These are phyloP conservation scores for Candida ficus DNA, from an alignment of 805 yeast species.

Conservation along the genomic window DNA sequence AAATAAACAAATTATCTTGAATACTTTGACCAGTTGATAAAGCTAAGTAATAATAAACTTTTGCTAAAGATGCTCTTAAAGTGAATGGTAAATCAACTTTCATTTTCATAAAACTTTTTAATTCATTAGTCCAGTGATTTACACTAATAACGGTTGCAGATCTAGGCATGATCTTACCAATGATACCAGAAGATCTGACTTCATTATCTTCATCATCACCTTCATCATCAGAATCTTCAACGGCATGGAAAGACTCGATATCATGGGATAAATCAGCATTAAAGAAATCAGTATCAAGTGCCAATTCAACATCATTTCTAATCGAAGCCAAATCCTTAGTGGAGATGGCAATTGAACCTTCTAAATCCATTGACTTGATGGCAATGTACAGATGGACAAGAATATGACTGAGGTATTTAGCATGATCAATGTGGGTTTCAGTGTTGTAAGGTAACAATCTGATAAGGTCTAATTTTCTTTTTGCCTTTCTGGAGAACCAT, in stretches of 20 bases:
- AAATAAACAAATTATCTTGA: slow-evolving; percentile 54
- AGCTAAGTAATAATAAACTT: slow-evolving; percentile 66
- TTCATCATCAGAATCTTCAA: slow-evolving; percentile 37
- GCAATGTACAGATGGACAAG: slow-evolving; percentile 76
- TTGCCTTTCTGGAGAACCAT: slow-evolving; percentile 33
- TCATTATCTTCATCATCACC: slow-evolving; percentile 33
- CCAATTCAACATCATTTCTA: slow-evolving; percentile 37
- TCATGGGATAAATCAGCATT: slow-evolving; percentile 33
- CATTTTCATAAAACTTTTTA: slow-evolving; percentile 71
- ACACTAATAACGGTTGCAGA: slow-evolving; percentile 73
- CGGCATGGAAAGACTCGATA: slow-evolving; percentile 25
- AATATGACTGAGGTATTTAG: slow-evolving; percentile 73
- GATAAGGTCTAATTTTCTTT: slow-evolving; percentile 28
- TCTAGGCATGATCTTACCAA: slow-evolving; percentile 57
- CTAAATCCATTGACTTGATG: slow-evolving; percentile 65
- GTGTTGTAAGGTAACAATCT: slow-evolving; percentile 65
- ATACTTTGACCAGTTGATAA: slow-evolving; percentile 68
- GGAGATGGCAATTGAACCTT: slow-evolving; percentile 61
- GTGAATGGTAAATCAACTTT: slow-evolving; percentile 73
- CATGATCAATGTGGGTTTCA: slow-evolving; percentile 64
- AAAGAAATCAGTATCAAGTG: slow-evolving; percentile 49
- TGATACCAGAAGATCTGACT: slow-evolving; percentile 35
- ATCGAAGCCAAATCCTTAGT: slow-evolving; percentile 58
- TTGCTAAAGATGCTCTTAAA: slow-evolving; percentile 54
- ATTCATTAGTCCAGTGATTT: slow-evolving; percentile 83